A percentile compares a stretch with the other conserved stretches of the same genome.
Evolutionary conservation across 2,329 filamentous ascomycete species (phyloP).

Genomic region (Penicillium digitatum): DNA sequence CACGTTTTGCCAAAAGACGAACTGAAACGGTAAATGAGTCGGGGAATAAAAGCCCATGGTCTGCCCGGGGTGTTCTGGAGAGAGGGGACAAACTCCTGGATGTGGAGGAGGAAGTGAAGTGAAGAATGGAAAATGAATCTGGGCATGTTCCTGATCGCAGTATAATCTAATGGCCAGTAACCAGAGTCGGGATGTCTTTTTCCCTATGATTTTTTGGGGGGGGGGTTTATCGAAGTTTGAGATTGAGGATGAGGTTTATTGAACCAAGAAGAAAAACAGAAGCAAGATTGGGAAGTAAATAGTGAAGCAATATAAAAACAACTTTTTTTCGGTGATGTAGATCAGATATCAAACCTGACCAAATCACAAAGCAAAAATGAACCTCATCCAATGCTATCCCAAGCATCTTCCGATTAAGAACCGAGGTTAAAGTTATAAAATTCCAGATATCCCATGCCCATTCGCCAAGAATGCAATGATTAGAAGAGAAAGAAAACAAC

Average conservation of each 20-base stretch:
- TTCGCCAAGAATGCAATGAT: slow-evolving; percentile 31
- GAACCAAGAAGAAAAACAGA: slow-evolving; percentile 6
- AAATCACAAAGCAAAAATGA: not conserved
- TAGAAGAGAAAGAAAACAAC: slow-evolving; percentile 20
- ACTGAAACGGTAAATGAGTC: not conserved
- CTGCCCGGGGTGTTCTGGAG: not conserved
- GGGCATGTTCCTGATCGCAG: not conserved
- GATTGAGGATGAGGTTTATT: not conserved
- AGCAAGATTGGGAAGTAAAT: not conserved
- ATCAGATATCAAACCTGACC: slow-evolving; percentile 4
- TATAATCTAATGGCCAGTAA: not conserved
- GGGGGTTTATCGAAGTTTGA: slow-evolving; percentile 3
- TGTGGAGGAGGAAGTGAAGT: not conserved
- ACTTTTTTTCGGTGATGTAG: slow-evolving; percentile 17
- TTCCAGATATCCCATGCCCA: slow-evolving; percentile 27
- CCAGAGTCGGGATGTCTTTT: slow-evolving; percentile 9
- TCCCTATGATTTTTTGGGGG: not conserved
- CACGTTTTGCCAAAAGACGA: not conserved
- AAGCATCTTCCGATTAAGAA: slow-evolving; percentile 19
- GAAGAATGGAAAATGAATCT: not conserved
- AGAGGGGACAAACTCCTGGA: not conserved
- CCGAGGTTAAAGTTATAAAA: slow-evolving; percentile 15
- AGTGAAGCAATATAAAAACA: slow-evolving; percentile 5
- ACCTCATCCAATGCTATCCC: slow-evolving; percentile 9
- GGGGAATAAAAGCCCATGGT: not conserved